A percentile compares a stretch with the other conserved stretches of the same genome.
Conservation (phyloP, 2,329 filamentous ascomycete species). For the Elsinoe ampelina region DNA sequence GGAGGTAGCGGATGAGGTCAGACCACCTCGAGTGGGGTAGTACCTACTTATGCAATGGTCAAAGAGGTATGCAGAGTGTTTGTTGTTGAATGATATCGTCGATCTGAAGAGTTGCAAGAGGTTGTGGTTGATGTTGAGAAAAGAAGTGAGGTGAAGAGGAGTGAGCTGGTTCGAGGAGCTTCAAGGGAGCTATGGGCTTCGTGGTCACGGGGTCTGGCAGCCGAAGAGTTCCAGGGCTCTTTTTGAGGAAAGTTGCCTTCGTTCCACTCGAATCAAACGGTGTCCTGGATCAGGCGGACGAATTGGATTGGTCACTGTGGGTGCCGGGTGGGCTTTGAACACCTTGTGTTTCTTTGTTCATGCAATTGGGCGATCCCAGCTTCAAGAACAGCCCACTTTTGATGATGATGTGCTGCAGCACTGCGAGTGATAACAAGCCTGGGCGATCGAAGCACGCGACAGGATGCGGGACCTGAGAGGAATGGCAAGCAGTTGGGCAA, state of each 20-base stretch:
- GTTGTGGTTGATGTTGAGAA: neutral
- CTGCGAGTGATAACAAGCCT: neutral
- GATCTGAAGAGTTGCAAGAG: neutral
- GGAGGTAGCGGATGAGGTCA: neutral
- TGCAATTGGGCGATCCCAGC: neutral
- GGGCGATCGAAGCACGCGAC: neutral
- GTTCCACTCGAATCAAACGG: conserved; percentile 5
- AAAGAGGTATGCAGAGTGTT: neutral
- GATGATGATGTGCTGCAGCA: neutral
- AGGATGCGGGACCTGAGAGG: neutral
- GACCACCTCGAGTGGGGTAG: neutral
- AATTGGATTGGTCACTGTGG: neutral
- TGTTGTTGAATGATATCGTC: neutral
- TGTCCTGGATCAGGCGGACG: neutral
- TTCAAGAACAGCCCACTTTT: neutral
- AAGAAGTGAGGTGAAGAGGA: conserved; percentile 5
- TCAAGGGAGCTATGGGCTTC: neutral
- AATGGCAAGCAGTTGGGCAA: conserved; percentile 1
- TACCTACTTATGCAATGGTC: conserved; percentile 1
- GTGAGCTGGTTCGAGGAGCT: conserved; percentile 1
- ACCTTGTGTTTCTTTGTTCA: neutral
- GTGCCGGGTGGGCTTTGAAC: neutral
- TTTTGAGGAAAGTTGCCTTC: too few species aligned
- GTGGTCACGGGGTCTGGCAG: conserved; percentile 2
- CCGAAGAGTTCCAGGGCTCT: conserved; percentile 3